Conservation (phyloP, 495 filamentous ascomycete genomes). For the Umbilicaria muhlenbergii region DNA sequence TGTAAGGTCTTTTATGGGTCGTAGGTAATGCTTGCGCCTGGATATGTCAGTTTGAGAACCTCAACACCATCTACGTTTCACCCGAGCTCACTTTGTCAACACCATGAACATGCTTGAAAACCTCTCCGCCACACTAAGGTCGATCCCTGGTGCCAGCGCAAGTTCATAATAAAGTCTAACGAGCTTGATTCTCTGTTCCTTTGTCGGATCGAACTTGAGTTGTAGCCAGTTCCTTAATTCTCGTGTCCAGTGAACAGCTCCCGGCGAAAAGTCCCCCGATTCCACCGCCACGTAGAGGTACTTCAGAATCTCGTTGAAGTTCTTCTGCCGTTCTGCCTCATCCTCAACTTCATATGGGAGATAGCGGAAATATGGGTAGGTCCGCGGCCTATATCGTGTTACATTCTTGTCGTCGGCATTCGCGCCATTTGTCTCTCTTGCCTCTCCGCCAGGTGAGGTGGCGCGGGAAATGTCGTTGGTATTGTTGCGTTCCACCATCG, state of each 20-base stretch:
- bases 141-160: constrained; percentile 76
- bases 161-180: constrained; percentile 91
- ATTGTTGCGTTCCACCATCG: constrained; percentile 26
- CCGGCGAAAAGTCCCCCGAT: constrained; percentile 85
- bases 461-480: constrained; percentile 41
- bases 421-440: constrained; percentile 32
- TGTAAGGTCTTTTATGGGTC: constrained; percentile 70
- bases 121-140: constrained; percentile 63
- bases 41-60: constrained; percentile 16
- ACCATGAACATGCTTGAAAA: constrained; percentile 95
- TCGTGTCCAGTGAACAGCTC: constrained; percentile 91
- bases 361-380: constrained; percentile 79
- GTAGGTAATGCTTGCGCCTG: constrained; percentile 91
- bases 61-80: not conserved
- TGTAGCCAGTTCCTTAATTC: constrained; percentile 90
- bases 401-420: constrained; percentile 33
- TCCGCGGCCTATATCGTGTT: constrained; percentile 65
- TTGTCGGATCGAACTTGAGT: constrained; percentile 90
- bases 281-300: constrained; percentile 83
- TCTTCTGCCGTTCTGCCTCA: constrained; percentile 51
- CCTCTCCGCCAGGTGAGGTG: constrained; percentile 50
- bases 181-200: constrained; percentile 64
- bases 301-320: constrained; percentile 71
- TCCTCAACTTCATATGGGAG: constrained; percentile 80
- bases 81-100: constrained; percentile 60